Conservation (phyloP, 208 protist species). For the Endotrypanum monterogeii region DNA sequence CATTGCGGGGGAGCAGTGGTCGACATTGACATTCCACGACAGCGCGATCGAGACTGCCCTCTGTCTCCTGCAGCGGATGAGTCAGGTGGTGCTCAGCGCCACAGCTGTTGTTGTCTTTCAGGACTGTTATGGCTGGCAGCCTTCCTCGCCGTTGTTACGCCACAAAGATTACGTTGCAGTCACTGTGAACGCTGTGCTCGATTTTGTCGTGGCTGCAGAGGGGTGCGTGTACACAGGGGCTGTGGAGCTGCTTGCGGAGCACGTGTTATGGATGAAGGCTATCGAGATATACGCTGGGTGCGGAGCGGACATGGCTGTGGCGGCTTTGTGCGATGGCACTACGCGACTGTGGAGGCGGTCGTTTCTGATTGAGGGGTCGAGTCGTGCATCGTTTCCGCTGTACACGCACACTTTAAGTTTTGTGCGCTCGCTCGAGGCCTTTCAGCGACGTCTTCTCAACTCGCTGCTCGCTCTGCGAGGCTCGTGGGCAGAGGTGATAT, state of each 20-base stretch:
- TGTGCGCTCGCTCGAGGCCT: conserved; percentile 55
- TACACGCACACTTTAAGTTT: conserved; percentile 42
- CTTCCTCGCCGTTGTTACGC: conserved; percentile 29
- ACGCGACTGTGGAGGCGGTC: conserved; percentile 53
- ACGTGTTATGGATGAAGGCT: conserved; percentile 29
- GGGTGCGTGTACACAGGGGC: conserved; percentile 18
- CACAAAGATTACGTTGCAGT: conserved; percentile 25
- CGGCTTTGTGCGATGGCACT: conserved; percentile 36
- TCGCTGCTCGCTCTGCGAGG: conserved; percentile 32
- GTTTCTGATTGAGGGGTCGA: conserved; percentile 29
- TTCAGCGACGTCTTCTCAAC: conserved; percentile 43
- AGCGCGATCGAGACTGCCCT: conserved; percentile 5
- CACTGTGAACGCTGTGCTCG: conserved; percentile 44
- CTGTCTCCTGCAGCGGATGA: not conserved
- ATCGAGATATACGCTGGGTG: conserved; percentile 31
- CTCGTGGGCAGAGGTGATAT: conserved; percentile 14
- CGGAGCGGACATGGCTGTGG: conserved; percentile 24
- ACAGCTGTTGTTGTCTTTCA: conserved; percentile 47
- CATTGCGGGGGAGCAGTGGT: conserved; percentile 8
- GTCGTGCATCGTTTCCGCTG: conserved; percentile 4
- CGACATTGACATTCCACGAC: not conserved
- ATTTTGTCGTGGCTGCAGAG: conserved; percentile 32
- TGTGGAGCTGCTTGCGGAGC: conserved; percentile 21
- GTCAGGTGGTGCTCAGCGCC: conserved; percentile 21
- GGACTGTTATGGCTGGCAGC: conserved; percentile 53